Evolutionary conservation across 2,329 filamentous ascomycete species (phyloP).

Genomic region (Aschersonia sp.): DNA sequence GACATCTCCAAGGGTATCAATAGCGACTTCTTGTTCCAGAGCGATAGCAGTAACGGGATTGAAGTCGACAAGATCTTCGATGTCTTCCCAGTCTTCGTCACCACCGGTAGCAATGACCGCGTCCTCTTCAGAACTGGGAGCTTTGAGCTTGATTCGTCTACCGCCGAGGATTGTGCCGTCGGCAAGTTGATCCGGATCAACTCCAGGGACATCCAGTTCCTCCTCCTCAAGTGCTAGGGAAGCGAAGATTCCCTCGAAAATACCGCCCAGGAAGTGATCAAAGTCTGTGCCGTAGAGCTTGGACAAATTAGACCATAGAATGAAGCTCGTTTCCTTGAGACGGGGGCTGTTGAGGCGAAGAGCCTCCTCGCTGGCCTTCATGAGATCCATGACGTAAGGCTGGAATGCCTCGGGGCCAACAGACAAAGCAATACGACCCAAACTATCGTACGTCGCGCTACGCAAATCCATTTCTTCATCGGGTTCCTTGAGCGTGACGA

Average conservation of each 20-base stretch:
- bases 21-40: constrained; percentile 92
- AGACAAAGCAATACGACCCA: constrained; percentile 82
- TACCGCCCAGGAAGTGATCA: constrained; percentile 60
- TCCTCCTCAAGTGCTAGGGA: constrained; percentile 82
- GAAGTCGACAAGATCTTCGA: constrained; percentile 52
- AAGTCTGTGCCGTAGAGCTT: constrained; percentile 86
- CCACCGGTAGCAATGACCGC: constrained; percentile 41
- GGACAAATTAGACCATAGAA: constrained; percentile 86
- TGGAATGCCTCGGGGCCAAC: constrained; percentile 80
- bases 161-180: constrained; percentile 65
- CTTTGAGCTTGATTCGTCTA: constrained; percentile 71
- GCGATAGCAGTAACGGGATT: constrained; percentile 74
- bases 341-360: constrained; percentile 78
- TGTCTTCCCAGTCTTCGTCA: constrained; percentile 38
- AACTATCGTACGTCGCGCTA: constrained; percentile 78
- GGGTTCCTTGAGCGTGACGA: constrained; percentile 72
- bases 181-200: constrained; percentile 41
- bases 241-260: constrained; percentile 67
- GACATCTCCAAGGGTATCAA: constrained; percentile 88
- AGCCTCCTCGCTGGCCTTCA: constrained; percentile 85
- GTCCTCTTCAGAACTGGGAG: constrained; percentile 36
- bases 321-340: constrained; percentile 91
- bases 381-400: constrained; percentile 78
- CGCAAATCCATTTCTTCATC: constrained; percentile 84
- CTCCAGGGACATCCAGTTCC: constrained; percentile 63